Percentiles rank a stretch among this genome's conserved stretches.
Evolutionary conservation across 2,329 filamentous ascomycete species (phyloP).

Genomic region (Phialemoniopsis sp.): DNA sequence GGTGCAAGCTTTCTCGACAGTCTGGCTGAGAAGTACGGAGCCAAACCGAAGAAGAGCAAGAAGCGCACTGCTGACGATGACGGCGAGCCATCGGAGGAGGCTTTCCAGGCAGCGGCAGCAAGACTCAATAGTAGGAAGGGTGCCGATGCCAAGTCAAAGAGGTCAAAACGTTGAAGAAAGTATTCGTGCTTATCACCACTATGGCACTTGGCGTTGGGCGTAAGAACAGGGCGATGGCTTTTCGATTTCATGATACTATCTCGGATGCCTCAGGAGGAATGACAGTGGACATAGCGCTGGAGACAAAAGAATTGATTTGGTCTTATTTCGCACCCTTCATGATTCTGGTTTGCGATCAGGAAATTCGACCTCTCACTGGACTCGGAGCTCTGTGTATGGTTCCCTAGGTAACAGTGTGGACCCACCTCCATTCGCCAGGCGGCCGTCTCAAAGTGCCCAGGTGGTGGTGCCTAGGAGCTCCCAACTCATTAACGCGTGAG

Average conservation of each 20-base stretch:
- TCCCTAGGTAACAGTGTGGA: no score
- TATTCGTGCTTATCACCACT: not conserved
- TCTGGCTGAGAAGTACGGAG: slow-evolving; percentile 72
- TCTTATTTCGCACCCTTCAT: no score
- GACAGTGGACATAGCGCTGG: no score
- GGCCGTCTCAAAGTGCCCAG: no score
- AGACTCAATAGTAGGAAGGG: slow-evolving; percentile 34
- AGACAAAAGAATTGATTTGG: no score
- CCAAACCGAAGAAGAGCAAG: slow-evolving; percentile 32
- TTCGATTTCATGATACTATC: not conserved
- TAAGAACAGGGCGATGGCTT: slow-evolving; percentile 1
- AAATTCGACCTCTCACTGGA: no score
- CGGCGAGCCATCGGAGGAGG: slow-evolving; percentile 55
- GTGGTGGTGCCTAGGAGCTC: no score
- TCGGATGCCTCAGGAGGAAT: no score
- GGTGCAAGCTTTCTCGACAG: slow-evolving; percentile 62
- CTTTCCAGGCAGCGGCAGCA: slow-evolving; percentile 53
- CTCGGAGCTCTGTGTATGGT: no score
- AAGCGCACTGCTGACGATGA: slow-evolving; percentile 50
- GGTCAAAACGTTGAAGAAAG: slow-evolving; percentile 11
- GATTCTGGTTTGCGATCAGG: no score
- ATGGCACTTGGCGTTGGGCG: not conserved
- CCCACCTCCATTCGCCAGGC: no score
- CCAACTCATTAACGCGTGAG: no score
- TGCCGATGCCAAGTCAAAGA: slow-evolving; percentile 8